Evolutionary conservation across 768 basidiomycete species (phyloP).

Genomic region (Infundibulicybe gibba): DNA sequence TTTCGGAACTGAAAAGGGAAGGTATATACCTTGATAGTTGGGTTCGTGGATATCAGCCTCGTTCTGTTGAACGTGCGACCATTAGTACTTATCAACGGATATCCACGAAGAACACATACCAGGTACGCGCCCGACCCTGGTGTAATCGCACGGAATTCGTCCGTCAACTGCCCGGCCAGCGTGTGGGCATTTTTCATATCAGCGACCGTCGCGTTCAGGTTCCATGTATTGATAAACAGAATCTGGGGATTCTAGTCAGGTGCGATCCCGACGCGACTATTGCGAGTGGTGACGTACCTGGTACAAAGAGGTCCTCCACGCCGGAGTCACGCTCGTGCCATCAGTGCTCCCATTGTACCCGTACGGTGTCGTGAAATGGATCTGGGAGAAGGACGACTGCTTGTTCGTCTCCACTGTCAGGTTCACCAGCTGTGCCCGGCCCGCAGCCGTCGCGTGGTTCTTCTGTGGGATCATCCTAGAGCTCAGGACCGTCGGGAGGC

Average conservation of each 20-base stretch:
- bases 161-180: not conserved
- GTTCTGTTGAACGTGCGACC: not conserved
- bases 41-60: not conserved
- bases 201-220: not conserved
- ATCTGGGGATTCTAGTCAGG: too few relatives aligned
- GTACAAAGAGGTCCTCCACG: too few relatives aligned
- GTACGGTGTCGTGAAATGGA: slow-evolving; percentile 16
- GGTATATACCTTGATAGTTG: not conserved
- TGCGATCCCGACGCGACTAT: too few relatives aligned
- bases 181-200: not conserved
- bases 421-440: slow-evolving; percentile 7
- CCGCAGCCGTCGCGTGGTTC: not conserved
- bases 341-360: slow-evolving; percentile 11
- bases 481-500: not conserved
- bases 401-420: slow-evolving; percentile 13
- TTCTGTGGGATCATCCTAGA: too few relatives aligned
- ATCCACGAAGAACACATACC: too few relatives aligned
- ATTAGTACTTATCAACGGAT: too few relatives aligned
- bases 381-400: slow-evolving; percentile 11
- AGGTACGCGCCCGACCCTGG: too few relatives aligned
- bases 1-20: not conserved
- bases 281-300: too few relatives aligned
- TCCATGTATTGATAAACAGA: not conserved
- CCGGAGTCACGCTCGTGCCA: slow-evolving; percentile 10
- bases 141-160: not conserved